A percentile compares a stretch with the other conserved stretches of the same genome.
Conservation (phyloP, 2,329 filamentous ascomycete genomes). For the Trichoderma endophyticum region DNA sequence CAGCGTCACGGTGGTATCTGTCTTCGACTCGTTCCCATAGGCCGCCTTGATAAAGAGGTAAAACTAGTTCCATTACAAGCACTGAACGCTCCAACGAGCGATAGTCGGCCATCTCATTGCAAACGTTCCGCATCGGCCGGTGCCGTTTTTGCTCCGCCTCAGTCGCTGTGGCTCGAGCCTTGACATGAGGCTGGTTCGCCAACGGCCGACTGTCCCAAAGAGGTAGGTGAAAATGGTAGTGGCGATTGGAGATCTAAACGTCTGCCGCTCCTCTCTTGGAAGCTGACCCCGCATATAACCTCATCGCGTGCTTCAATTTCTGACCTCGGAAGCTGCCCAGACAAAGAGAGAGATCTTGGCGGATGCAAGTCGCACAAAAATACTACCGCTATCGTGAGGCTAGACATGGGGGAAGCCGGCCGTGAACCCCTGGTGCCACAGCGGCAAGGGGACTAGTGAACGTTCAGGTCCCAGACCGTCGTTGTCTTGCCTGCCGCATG, state of each 20-base stretch:
- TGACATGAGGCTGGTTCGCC: neutral
- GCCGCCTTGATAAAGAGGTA: neutral
- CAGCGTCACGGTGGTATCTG: neutral
- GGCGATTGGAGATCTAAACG: slow-evolving; percentile 6
- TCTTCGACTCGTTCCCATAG: neutral
- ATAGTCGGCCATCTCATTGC: neutral
- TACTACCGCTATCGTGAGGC: slow-evolving; percentile 3
- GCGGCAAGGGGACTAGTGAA: neutral
- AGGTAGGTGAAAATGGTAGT: slow-evolving; percentile 2
- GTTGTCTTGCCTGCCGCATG: neutral
- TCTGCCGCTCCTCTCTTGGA: neutral
- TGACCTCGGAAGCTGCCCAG: neutral
- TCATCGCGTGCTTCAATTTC: slow-evolving; percentile 7
- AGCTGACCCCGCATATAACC: neutral
- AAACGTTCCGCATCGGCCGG: neutral
- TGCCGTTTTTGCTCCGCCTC: neutral
- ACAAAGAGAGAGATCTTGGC: neutral
- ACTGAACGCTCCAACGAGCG: neutral
- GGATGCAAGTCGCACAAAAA: neutral
- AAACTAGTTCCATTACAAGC: neutral
- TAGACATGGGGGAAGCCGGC: slow-evolving; percentile 1
- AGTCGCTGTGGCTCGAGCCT: neutral
- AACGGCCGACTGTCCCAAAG: slow-evolving; percentile 9
- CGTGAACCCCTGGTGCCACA: slow-evolving; percentile 7
- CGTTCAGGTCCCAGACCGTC: neutral